A percentile compares a stretch with the other conserved stretches of the same genome.
phyloP scores from a whole-genome alignment of 2,329 filamentous ascomycete genomes.

The Monilinia polystroma region DNA sequence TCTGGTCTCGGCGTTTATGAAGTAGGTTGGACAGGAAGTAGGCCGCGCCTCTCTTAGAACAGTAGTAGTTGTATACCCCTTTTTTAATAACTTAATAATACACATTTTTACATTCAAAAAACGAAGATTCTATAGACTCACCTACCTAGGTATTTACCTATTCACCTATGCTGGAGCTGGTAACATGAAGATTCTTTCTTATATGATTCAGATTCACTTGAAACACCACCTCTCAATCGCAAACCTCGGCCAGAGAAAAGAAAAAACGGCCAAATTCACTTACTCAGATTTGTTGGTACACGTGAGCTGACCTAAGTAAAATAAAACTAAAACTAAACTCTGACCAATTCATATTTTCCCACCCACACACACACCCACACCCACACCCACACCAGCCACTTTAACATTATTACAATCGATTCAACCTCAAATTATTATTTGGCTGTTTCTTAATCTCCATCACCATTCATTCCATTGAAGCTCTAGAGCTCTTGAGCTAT shows the following conservation, averaged over 20 bases:
- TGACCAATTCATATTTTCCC: not conserved
- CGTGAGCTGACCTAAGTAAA: not conserved
- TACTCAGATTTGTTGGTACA: not conserved
- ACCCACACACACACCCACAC: no score
- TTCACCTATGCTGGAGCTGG: no score
- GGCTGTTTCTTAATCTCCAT: not conserved
- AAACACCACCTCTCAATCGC: no score
- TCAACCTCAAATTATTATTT: not conserved
- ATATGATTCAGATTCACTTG: not conserved
- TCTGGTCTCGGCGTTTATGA: conserved; percentile 14
- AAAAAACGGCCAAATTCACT: no score
- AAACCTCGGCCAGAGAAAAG: no score
- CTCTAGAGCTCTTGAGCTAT: not conserved
- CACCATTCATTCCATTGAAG: not conserved
- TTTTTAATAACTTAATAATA: conserved; percentile 32
- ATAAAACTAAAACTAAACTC: not conserved
- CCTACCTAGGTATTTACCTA: no score
- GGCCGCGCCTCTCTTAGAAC: conserved; percentile 25
- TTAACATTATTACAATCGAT: not conserved
- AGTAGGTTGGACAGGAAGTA: conserved; percentile 14
- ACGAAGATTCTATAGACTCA: not conserved
- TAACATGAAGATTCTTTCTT: not conserved
- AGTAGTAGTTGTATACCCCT: conserved; percentile 18
- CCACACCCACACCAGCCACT: not conserved
- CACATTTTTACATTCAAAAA: conserved; percentile 18